Evolutionary conservation across 768 basidiomycete species (phyloP).

Genomic region (Boletus rex-veris): DNA sequence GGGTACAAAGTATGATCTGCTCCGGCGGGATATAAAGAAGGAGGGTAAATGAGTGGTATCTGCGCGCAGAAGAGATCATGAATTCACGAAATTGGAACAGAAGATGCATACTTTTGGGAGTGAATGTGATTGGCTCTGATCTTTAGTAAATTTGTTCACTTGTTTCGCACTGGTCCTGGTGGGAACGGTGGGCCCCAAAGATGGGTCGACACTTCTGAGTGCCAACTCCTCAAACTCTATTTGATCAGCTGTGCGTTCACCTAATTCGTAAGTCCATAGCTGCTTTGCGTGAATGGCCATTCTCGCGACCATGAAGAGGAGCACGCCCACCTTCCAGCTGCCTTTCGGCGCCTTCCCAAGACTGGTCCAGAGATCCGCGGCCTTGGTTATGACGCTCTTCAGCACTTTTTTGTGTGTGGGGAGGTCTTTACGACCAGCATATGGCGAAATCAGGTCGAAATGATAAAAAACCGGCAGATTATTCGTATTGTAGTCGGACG

Average conservation of each 20-base stretch:
- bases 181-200: conserved; percentile 53
- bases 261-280: conserved; percentile 58
- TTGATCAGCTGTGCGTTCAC: conserved; percentile 65
- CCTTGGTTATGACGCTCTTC: conserved; percentile 52
- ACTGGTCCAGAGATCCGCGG: conserved; percentile 54
- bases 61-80: conserved; percentile 23
- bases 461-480: conserved; percentile 42
- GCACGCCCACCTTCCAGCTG: conserved; percentile 64
- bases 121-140: conserved; percentile 3
- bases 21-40: conserved; percentile 50
- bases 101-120: conserved; percentile 11
- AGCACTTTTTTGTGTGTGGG: conserved; percentile 24
- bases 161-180: conserved; percentile 15
- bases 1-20: conserved; percentile 24
- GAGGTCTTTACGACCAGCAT: conserved; percentile 34
- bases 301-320: conserved; percentile 3
- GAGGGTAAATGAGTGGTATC: conserved; percentile 49
- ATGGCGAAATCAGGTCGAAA: conserved; percentile 28
- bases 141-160: conserved; percentile 11
- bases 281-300: conserved; percentile 26
- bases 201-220: conserved; percentile 68
- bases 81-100: not conserved
- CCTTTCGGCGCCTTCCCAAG: conserved; percentile 64
- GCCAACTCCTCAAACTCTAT: conserved; percentile 81
- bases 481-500: conserved; percentile 12